Evolutionary conservation across 2,329 filamentous ascomycete genomes (phyloP).

Genomic region (Monilinia laxa): DNA sequence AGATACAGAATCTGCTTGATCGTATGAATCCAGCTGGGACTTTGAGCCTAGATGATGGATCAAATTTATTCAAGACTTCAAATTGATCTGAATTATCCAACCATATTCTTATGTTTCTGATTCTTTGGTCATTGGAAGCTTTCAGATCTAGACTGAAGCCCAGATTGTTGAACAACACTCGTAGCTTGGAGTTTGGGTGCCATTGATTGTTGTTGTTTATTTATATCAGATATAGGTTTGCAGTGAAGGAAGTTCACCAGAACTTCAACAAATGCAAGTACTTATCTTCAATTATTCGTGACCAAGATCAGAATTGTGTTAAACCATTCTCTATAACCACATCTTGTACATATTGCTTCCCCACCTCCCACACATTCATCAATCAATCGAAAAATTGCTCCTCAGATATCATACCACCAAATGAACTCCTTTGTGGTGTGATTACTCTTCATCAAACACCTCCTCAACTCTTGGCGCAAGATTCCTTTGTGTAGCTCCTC

Average conservation of each 20-base stretch:
- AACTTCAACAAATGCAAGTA: background rate
- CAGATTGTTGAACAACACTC: too few relatives aligned
- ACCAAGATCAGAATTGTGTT: background rate
- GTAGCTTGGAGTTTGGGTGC: background rate
- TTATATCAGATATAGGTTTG: background rate
- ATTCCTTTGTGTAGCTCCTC: conserved; percentile 43
- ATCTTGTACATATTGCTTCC: background rate
- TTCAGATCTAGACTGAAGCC: too few relatives aligned
- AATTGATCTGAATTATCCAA: too few relatives aligned
- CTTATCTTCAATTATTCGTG: background rate
- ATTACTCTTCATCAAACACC: conserved; percentile 41
- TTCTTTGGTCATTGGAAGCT: background rate
- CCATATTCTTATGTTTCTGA: too few relatives aligned
- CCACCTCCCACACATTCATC: background rate
- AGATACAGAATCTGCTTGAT: too few relatives aligned
- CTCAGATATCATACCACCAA: conserved; percentile 1
- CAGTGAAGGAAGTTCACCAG: background rate
- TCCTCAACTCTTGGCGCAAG: conserved; percentile 49
- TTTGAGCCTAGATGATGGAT: too few relatives aligned
- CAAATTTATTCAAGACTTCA: too few relatives aligned
- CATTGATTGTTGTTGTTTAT: background rate
- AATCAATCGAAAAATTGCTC: background rate
- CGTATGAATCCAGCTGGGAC: too few relatives aligned
- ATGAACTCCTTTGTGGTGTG: background rate
- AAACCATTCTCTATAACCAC: background rate